Evolutionary conservation across 495 filamentous ascomycete genomes (phyloP).

Genomic region (Penicillium canariense): DNA sequence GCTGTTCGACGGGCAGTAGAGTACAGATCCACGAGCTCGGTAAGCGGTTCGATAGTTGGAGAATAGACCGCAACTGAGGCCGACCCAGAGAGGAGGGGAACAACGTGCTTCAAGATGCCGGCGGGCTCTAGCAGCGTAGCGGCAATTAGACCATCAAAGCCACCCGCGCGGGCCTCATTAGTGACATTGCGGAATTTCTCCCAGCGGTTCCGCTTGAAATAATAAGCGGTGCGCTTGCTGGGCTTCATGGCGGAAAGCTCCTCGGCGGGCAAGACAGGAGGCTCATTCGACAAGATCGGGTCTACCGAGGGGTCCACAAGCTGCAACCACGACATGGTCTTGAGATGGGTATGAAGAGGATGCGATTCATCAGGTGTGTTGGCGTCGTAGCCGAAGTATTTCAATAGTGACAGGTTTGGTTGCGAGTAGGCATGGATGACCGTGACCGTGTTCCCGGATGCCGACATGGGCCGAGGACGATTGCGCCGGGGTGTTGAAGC

Average conservation of each 20-base stretch:
- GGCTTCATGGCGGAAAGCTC: slow-evolving; percentile 64
- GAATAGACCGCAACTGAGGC: slow-evolving; percentile 83
- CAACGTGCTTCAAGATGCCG: slow-evolving; percentile 66
- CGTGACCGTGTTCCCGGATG: slow-evolving; percentile 77
- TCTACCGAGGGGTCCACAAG: slow-evolving; percentile 73
- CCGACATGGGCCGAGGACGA: slow-evolving; percentile 43
- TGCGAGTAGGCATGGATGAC: slow-evolving; percentile 85
- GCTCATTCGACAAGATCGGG: slow-evolving; percentile 61
- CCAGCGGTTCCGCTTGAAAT: slow-evolving; percentile 84
- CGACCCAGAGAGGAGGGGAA: slow-evolving; percentile 80
- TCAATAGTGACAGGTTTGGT: slow-evolving; percentile 80
- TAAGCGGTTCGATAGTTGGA: slow-evolving; percentile 72
- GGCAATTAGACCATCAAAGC: slow-evolving; percentile 79
- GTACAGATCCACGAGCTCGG: slow-evolving; percentile 74
- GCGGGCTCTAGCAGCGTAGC: slow-evolving; percentile 75
- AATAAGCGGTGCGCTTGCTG: slow-evolving; percentile 74
- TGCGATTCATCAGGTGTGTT: slow-evolving; percentile 66
- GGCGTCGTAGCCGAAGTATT: slow-evolving; percentile 80
- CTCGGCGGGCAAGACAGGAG: slow-evolving; percentile 50
- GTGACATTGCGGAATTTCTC: slow-evolving; percentile 62
- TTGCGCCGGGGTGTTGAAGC: slow-evolving; percentile 25
- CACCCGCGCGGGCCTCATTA: slow-evolving; percentile 68
- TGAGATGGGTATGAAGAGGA: slow-evolving; percentile 77
- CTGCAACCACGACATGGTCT: slow-evolving; percentile 86
- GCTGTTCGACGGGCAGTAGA: slow-evolving; percentile 71